These are phyloP conservation scores for Aurantiochytrium sp. DNA, from an alignment of 108 stramenopile species.

Conservation along the genomic window DNA sequence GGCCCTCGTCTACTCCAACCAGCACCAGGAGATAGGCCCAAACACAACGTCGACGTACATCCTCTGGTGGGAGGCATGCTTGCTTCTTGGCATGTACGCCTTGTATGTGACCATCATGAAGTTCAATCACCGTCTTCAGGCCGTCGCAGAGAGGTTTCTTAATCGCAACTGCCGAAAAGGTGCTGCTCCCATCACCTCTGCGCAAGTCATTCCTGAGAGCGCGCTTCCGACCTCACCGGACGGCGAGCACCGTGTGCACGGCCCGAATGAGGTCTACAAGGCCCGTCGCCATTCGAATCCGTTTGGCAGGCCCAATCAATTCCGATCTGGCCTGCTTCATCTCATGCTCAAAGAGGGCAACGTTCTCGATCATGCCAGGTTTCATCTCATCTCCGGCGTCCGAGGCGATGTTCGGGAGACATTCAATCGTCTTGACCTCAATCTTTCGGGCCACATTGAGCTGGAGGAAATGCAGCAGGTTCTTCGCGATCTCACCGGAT, in stretches of 20 bases:
- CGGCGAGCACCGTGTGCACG: background rate
- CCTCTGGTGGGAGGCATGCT: slow-evolving; percentile 16
- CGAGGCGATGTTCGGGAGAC: background rate
- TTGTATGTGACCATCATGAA: slow-evolving; percentile 34
- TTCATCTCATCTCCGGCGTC: background rate
- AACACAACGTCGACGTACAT: background rate
- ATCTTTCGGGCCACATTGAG: background rate
- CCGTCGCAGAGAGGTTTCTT: background rate
- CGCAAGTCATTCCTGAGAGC: background rate
- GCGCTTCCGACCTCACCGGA: background rate
- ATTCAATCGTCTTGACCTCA: background rate
- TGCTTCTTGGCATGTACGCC: slow-evolving; percentile 24
- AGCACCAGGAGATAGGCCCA: background rate
- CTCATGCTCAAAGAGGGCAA: background rate
- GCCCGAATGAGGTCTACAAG: background rate
- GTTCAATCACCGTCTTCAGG: slow-evolving; percentile 28
- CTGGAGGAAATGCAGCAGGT: background rate
- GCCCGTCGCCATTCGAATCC: background rate
- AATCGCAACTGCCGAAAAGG: background rate
- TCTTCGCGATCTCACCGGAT: background rate
- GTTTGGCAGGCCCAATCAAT: background rate
- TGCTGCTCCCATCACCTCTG: background rate
- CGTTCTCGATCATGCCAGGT: background rate
- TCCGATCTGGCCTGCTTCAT: background rate
- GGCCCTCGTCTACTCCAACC: background rate